Evolutionary conservation across 345 rosid genomes (phyloP).

Genomic region (Moricandia arvensis): DNA sequence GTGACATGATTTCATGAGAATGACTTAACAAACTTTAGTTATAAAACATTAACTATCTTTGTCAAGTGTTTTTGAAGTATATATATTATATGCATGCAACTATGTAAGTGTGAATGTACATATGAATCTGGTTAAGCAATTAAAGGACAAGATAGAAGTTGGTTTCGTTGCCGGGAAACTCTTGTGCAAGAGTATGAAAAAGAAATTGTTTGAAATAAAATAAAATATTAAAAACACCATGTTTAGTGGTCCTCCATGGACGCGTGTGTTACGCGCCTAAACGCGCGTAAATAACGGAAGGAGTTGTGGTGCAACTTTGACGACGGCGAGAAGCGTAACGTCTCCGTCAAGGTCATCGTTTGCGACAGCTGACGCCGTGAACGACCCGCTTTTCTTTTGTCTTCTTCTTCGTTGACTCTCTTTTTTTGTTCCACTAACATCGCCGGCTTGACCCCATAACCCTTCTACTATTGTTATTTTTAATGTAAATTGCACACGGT

Average conservation of each 20-base stretch:
- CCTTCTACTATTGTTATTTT: background rate
- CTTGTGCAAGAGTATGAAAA: slow-evolving; percentile 15
- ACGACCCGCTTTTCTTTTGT: slow-evolving; percentile 21
- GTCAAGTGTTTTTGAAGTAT: slow-evolving; percentile 18
- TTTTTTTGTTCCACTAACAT: slow-evolving; percentile 10
- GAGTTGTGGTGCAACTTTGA: slow-evolving; percentile 5
- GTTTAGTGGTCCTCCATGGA: slow-evolving; percentile 17
- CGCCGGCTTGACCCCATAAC: slow-evolving; percentile 3
- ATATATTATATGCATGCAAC: background rate
- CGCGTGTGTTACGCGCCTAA: slow-evolving; percentile 2
- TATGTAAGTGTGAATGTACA: slow-evolving; percentile 13
- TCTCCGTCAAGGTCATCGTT: slow-evolving; percentile 31
- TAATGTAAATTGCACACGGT: background rate
- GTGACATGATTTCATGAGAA: slow-evolving; percentile 13
- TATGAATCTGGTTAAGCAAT: slow-evolving; percentile 36
- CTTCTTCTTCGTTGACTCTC: slow-evolving; percentile 1
- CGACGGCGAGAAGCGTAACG: slow-evolving; percentile 17
- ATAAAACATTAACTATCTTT: background rate
- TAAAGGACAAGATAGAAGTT: slow-evolving; percentile 37
- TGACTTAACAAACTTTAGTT: background rate
- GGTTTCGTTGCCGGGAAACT: slow-evolving; percentile 37
- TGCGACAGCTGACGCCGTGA: slow-evolving; percentile 35
- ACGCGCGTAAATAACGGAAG: slow-evolving; percentile 14
- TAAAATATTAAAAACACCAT: background rate
- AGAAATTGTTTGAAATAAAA: background rate